These are phyloP conservation scores for Microbotryum saponariae DNA, from an alignment of 1,284 basidiomycete species.

Conservation along the genomic window DNA sequence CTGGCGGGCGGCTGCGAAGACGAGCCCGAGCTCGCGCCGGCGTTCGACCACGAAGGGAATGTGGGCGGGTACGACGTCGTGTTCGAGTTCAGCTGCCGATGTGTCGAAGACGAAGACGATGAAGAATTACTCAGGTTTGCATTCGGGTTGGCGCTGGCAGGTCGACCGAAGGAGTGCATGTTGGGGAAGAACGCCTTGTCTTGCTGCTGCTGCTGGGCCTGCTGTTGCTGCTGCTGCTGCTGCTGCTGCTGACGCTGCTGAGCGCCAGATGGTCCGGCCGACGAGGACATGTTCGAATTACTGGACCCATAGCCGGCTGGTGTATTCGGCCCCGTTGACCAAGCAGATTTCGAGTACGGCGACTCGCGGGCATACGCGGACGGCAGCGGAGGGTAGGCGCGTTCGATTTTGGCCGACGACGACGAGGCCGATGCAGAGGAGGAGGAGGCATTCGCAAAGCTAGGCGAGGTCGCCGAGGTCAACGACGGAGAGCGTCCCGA, in stretches of 20 bases:
- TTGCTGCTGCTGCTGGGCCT: not conserved
- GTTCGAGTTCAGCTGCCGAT: not conserved
- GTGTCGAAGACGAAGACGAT: not conserved
- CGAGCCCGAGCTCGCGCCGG: too few relatives aligned
- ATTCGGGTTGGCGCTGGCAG: not conserved
- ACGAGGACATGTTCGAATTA: too few relatives aligned
- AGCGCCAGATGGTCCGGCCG: not conserved
- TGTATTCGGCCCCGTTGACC: not conserved
- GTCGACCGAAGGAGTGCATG: not conserved
- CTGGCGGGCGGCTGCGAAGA: too few relatives aligned
- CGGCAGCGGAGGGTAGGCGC: conserved; percentile 27
- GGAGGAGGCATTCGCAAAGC: not conserved
- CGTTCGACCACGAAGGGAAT: not conserved
- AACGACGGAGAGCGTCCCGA: not conserved
- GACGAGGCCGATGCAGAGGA: not conserved
- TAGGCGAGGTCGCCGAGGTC: not conserved
- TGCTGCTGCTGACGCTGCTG: conserved; percentile 5
- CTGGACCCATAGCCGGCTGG: too few relatives aligned
- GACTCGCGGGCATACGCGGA: conserved; percentile 29
- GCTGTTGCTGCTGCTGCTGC: not conserved
- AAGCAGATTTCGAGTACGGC: conserved; percentile 20
- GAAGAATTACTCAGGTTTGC: not conserved
- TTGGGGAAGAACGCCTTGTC: too few relatives aligned
- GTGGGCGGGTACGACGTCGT: not conserved
- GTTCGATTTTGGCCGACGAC: conserved; percentile 1